phyloP scores from a whole-genome alignment of 163 green algal species.

The Scenedesmus sp. region DNA sequence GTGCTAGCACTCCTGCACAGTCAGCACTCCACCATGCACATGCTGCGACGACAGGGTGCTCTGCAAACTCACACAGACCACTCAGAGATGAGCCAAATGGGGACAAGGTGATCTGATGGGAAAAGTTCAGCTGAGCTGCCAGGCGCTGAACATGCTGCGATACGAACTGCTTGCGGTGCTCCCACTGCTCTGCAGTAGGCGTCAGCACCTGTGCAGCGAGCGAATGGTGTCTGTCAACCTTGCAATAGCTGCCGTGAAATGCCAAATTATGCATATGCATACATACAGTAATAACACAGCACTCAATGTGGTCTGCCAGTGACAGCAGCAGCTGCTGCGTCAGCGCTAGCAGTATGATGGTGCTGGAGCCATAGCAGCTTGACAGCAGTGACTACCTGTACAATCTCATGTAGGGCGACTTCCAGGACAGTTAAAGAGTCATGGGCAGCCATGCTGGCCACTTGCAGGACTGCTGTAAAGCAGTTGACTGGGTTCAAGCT shows the following conservation, averaged over 20 bases:
- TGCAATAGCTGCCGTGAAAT: not conserved
- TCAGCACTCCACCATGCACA: not conserved
- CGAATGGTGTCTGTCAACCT: not conserved
- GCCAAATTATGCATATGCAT: not conserved
- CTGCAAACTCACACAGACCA: not conserved
- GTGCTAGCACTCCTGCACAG: not conserved
- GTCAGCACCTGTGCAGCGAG: not conserved
- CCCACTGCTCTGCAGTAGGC: not conserved
- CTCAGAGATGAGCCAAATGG: conserved; percentile 44
- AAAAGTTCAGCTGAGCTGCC: not conserved
- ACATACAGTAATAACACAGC: not conserved
- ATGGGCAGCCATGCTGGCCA: not conserved
- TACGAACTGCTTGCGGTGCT: not conserved
- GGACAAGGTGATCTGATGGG: not conserved
- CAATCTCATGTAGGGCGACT: not conserved
- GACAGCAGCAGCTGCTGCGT: not conserved
- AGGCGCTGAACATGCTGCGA: not conserved
- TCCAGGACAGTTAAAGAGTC: not conserved
- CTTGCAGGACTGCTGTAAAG: not conserved
- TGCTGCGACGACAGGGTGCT: not conserved
- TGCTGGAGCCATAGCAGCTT: not conserved
- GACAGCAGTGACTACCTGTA: not conserved
- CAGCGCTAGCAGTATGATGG: not conserved
- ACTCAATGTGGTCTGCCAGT: not conserved
- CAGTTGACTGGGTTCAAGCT: not conserved